Conservation (phyloP, 352 stramenopile genomes). For the Pythium diclinum region DNA sequence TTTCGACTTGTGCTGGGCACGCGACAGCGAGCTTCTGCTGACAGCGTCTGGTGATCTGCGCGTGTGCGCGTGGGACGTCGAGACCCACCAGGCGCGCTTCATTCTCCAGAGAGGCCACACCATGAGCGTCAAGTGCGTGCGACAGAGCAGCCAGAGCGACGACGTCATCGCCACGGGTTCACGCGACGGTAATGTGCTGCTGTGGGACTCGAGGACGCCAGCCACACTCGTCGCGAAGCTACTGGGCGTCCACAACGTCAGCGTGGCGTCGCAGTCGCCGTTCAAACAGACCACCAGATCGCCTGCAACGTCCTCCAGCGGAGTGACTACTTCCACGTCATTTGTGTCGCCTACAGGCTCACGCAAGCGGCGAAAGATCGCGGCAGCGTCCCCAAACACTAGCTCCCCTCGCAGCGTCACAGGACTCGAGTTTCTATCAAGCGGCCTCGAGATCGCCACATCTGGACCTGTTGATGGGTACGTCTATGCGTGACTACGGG, state of each 20-base stretch:
- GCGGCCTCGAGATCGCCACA: constrained; percentile 45
- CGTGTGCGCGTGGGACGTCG: constrained; percentile 53
- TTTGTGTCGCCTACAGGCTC: constrained; percentile 38
- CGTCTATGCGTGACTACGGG: background rate
- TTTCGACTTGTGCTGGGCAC: constrained; percentile 66
- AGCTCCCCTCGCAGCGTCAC: constrained; percentile 52
- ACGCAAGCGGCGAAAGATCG: constrained; percentile 27
- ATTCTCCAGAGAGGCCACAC: constrained; percentile 38
- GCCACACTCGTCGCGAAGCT: constrained; percentile 29
- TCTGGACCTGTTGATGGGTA: constrained; percentile 54
- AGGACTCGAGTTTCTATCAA: constrained; percentile 57
- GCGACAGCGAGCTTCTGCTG: constrained; percentile 44
- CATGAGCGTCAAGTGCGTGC: constrained; percentile 80
- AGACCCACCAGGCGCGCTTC: constrained; percentile 37
- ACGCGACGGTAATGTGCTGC: constrained; percentile 55
- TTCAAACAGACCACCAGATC: background rate
- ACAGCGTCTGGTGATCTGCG: constrained; percentile 59
- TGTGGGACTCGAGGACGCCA: constrained; percentile 47
- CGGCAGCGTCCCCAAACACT: constrained; percentile 4
- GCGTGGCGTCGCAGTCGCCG: constrained; percentile 12
- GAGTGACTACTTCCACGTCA: constrained; percentile 1
- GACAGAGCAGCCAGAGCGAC: constrained; percentile 34
- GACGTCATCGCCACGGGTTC: constrained; percentile 54
- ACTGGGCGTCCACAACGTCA: constrained; percentile 37
- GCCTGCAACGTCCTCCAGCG: background rate